Evolutionary conservation across 2,329 filamentous ascomycete species (phyloP).

Genomic region (Cytospora leucostoma): DNA sequence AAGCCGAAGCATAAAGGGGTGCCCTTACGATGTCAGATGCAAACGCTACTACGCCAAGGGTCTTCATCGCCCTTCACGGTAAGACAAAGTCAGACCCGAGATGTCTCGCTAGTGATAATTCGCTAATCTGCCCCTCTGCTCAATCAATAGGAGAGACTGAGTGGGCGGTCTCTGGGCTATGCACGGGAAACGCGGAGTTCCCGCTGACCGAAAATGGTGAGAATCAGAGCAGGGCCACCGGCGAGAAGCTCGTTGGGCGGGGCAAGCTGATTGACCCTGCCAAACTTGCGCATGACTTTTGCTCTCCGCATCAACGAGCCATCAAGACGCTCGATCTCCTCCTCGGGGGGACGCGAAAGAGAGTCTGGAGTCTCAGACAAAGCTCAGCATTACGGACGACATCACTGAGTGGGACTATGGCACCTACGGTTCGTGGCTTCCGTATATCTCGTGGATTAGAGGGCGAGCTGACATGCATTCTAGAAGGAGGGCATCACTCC

Average conservation of each 20-base stretch:
- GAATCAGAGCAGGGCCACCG: conserved; percentile 47
- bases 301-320: conserved; percentile 53
- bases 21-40: conserved; percentile 38
- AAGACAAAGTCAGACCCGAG: conserved; percentile 21
- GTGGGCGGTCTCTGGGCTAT: conserved; percentile 50
- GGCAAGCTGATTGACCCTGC: conserved; percentile 54
- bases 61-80: conserved; percentile 43
- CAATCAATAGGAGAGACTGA: conserved; percentile 38
- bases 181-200: conserved; percentile 48
- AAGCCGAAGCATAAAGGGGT: conserved; percentile 5
- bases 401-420: conserved; percentile 66
- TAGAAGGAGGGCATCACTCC: conserved; percentile 52
- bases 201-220: conserved; percentile 43
- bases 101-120: conserved; percentile 7
- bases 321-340: conserved; percentile 50
- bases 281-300: conserved; percentile 48
- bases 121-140: conserved; percentile 1
- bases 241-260: conserved; percentile 49
- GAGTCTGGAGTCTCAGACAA: conserved; percentile 24
- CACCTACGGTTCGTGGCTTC: conserved; percentile 43
- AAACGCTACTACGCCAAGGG: conserved; percentile 40
- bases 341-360: conserved; percentile 34
- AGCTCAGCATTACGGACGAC: conserved; percentile 50
- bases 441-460: background rate
- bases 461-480: conserved; percentile 9